Conservation (phyloP, 805 yeast species). For the Pichia gijzeniarum region DNA sequence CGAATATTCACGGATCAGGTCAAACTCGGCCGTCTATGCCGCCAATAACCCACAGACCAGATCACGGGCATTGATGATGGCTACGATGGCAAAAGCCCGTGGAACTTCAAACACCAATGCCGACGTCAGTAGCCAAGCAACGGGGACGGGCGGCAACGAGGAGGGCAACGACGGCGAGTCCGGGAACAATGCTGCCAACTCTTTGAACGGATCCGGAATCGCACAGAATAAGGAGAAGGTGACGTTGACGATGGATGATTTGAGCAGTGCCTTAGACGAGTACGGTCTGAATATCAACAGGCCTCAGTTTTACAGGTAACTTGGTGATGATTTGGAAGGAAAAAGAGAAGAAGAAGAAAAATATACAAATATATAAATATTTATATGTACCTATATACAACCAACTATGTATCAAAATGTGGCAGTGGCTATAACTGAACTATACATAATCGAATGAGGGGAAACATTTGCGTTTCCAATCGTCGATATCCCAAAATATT, state of each 20-base stretch:
- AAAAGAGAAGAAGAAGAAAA: too few relatives aligned
- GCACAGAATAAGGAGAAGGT: conserved; percentile 43
- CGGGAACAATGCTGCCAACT: conserved; percentile 27
- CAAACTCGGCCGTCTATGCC: conserved; percentile 79
- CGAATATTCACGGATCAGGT: conserved; percentile 88
- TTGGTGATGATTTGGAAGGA: neutral
- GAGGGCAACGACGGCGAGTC: conserved; percentile 14
- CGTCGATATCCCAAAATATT: conserved; percentile 62
- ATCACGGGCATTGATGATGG: conserved; percentile 65
- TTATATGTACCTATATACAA: too few relatives aligned
- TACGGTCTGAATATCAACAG: conserved; percentile 75
- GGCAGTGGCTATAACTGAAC: too few relatives aligned
- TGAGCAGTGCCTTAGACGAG: conserved; percentile 87
- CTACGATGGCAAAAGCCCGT: conserved; percentile 38
- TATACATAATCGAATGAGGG: conserved; percentile 46
- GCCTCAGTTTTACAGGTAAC: conserved; percentile 87
- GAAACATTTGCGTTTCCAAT: conserved; percentile 55
- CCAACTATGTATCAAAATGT: too few relatives aligned
- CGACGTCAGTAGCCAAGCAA: conserved; percentile 9
- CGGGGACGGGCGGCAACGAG: neutral
- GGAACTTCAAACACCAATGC: conserved; percentile 13
- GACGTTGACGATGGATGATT: conserved; percentile 86
- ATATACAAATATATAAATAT: too few relatives aligned
- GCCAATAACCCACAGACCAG: conserved; percentile 81
- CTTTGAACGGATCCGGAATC: conserved; percentile 7